Evolutionary conservation across 192 early-diverging fungal genomes (phyloP).

Genomic region (Coemansia sp.): DNA sequence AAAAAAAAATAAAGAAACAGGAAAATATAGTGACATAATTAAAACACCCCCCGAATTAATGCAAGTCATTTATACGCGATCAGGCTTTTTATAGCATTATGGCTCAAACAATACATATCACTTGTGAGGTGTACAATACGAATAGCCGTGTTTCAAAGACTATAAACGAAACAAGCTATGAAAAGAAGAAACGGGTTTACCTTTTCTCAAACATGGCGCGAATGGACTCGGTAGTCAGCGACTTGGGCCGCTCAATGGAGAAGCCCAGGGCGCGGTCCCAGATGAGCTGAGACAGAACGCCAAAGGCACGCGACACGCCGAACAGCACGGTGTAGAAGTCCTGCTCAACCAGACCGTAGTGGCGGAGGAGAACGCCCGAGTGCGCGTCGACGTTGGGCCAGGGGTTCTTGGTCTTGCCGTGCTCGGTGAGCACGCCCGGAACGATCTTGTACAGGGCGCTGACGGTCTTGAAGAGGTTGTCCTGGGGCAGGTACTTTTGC

Average conservation of each 20-base stretch:
- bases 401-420: constrained; percentile 99
- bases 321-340: constrained; percentile 99
- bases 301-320: constrained; percentile 97
- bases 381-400: constrained; percentile 99
- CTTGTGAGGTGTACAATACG: background rate
- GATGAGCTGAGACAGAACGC: constrained; percentile 92
- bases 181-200: constrained; percentile 3
- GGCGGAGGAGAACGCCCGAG: constrained; percentile 94
- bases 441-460: constrained; percentile 96
- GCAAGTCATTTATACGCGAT: background rate
- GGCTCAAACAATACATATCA: background rate
- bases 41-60: background rate
- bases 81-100: background rate
- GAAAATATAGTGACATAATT: background rate
- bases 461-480: constrained; percentile 96
- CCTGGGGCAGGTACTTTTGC: constrained; percentile 94
- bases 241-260: constrained; percentile 92
- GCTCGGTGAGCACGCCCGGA: constrained; percentile 93
- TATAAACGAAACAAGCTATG: background rate
- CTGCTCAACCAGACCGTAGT: constrained; percentile 96
- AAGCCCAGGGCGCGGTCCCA: constrained; percentile 98
- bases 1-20: background rate
- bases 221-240: constrained; percentile 81
- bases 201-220: constrained; percentile 80
- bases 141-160: background rate